Evolutionary conservation across 495 filamentous ascomycete species (phyloP), one percentile per base, ranked within the genome.

Genomic region (Antarctomyces pellizariae): DNA sequence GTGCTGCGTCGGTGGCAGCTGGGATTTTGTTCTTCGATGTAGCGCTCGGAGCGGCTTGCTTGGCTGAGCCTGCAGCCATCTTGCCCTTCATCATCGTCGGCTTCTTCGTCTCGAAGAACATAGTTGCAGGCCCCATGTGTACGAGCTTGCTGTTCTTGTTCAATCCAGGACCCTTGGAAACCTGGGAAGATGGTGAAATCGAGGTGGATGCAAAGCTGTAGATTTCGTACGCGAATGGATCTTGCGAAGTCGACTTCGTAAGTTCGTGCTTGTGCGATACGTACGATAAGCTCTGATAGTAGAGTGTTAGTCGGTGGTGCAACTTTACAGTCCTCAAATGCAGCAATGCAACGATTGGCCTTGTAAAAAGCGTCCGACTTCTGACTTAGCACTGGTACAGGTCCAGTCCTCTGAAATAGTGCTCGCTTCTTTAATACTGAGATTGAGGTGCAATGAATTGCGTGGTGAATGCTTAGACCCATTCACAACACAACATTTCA

Each of bases 361-460:
- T n/a, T n/a, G n/a, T n/a, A 16, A 11, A 14, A 11, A 16, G 7
- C 14, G 13, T 16, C 2, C 24, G 16, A 17, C 20, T 32, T 9
- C 10, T 24, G 1, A 16, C 14, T 4, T n/a, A 20, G 13, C 13
- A 20, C 26, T 7, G 13, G 26, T 36, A 41, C 34, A 36, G 35
- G 22, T 31, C 18, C n/a, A 14, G 26, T 25, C 27, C 19, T 33
- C 25, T 34, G 26, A 28, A 36, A 35, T n/a, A 36, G 43, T 34
- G 39, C 10, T 34, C 34, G 20, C 33, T 16, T 24, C 31, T 31
- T 27, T 36, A 38, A 30, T 29, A 19, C 15, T 7, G 24, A 2
- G 28, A 57, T 43, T 19, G 49, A 51, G 9, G 55, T 38, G 39
- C 49, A 44, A 40, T 32, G 22, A 16, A 25, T 35, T 8, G 14